A percentile compares a stretch with the other conserved stretches of the same genome.
Evolutionary conservation across 257 asterid species (phyloP).

Genomic region (Solanum sejunctum): DNA sequence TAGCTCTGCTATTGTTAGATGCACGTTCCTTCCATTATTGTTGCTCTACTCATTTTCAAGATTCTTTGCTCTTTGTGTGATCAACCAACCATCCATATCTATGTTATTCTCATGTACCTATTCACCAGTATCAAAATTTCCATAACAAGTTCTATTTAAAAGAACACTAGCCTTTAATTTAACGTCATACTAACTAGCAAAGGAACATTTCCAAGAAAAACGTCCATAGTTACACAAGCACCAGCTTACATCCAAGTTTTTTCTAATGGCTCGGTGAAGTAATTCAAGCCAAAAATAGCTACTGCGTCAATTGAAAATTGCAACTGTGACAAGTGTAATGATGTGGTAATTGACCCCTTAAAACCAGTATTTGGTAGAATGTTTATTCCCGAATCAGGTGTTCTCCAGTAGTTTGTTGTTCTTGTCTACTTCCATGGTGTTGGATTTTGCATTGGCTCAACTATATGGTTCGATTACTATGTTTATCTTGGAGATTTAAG

Average conservation of each 20-base stretch:
- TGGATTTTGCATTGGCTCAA: constrained; percentile 76
- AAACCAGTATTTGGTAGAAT: constrained; percentile 48
- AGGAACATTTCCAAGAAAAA: background rate
- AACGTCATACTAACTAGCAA: background rate
- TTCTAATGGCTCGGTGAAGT: constrained; percentile 43
- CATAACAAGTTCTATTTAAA: background rate
- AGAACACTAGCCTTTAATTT: background rate
- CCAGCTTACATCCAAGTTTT: constrained; percentile 51
- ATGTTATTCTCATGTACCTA: background rate
- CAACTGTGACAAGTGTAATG: constrained; percentile 37
- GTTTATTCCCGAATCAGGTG: constrained; percentile 12
- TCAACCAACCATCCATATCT: background rate
- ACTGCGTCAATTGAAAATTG: constrained; percentile 15
- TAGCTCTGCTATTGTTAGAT: too few species aligned
- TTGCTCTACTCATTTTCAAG: background rate
- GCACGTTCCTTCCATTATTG: background rate
- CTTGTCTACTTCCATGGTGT: constrained; percentile 83
- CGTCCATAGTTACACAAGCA: constrained; percentile 46
- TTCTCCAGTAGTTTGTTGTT: constrained; percentile 18
- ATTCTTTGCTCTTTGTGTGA: background rate
- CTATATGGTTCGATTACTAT: constrained; percentile 71
- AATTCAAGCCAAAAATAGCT: constrained; percentile 22
- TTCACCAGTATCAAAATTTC: background rate
- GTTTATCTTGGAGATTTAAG: constrained; percentile 47
- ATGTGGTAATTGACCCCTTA: constrained; percentile 32